Conservation (phyloP, 352 stramenopile genomes). For the Ophiocytium majus region DNA sequence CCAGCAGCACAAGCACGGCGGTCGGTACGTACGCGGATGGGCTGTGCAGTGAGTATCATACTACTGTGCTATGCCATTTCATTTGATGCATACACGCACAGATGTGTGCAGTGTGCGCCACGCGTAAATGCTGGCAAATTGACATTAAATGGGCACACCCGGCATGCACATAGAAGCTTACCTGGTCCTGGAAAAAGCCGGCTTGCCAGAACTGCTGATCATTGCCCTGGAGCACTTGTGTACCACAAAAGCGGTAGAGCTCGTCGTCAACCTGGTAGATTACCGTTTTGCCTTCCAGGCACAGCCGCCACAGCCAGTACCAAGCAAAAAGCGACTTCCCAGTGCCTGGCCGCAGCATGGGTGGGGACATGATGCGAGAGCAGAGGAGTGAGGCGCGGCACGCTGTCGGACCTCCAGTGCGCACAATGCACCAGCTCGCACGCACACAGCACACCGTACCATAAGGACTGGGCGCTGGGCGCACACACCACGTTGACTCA, state of each 20-base stretch:
- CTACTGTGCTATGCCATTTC: background rate
- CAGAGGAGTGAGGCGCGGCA: background rate
- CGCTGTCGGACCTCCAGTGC: background rate
- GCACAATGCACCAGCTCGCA: background rate
- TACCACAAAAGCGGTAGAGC: background rate
- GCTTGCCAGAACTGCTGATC: background rate
- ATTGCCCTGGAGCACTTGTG: background rate
- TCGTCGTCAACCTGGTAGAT: background rate
- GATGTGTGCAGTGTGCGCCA: background rate
- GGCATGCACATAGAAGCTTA: background rate
- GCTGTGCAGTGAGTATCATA: too few species aligned
- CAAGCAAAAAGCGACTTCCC: background rate
- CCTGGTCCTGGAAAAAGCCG: background rate
- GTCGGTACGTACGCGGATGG: too few species aligned
- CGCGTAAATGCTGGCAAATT: background rate
- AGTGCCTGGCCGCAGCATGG: background rate
- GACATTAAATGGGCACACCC: background rate
- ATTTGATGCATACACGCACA: background rate
- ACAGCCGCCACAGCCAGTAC: background rate
- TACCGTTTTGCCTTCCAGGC: background rate
- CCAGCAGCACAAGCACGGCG: background rate
- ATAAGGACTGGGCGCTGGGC: background rate
- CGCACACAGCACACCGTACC: background rate
- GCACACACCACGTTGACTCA: background rate
- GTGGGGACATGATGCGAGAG: too few species aligned